phyloP scores from a whole-genome alignment of 2,329 filamentous ascomycete genomes.

The Aureobasidium sp. region DNA sequence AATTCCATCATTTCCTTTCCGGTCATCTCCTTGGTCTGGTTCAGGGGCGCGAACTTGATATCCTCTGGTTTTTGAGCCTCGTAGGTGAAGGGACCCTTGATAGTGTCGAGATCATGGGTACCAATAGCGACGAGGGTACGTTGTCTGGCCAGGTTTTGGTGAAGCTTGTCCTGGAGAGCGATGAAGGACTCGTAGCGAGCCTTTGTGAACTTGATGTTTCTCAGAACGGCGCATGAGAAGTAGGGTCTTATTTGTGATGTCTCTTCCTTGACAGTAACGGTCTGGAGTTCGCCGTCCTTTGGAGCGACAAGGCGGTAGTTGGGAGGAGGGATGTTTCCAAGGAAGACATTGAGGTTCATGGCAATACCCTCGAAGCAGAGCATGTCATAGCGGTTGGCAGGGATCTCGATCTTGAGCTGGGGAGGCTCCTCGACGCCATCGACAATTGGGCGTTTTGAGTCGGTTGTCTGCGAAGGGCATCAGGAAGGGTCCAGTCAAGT shows the following conservation, averaged over 20 bases:
- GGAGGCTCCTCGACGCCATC: conserved; percentile 77
- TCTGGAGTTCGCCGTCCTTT: conserved; percentile 63
- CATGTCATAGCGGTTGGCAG: conserved; percentile 86
- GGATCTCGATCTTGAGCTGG: conserved; percentile 96
- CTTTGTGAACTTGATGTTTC: conserved; percentile 85
- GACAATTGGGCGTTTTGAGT: conserved; percentile 62
- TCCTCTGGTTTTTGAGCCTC: conserved; percentile 86
- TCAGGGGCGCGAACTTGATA: conserved; percentile 83
- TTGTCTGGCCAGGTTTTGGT: conserved; percentile 90
- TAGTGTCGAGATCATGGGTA: conserved; percentile 89
- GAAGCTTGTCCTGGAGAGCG: conserved; percentile 91
- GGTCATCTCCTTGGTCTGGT: conserved; percentile 83
- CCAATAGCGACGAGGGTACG: conserved; percentile 93
- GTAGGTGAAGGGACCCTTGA: conserved; percentile 93
- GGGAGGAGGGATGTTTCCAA: conserved; percentile 64
- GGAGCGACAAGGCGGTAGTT: conserved; percentile 71
- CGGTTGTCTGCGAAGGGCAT: conserved; percentile 46
- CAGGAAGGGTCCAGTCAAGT: neutral
- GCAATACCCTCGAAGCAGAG: conserved; percentile 96
- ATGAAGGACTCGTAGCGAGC: conserved; percentile 97
- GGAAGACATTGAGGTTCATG: conserved; percentile 92
- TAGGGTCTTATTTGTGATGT: conserved; percentile 77
- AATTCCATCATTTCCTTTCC: conserved; percentile 85
- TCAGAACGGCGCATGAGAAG: conserved; percentile 79
- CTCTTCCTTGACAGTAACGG: conserved; percentile 68